Percentiles rank a stretch among this genome's conserved stretches.
Evolutionary conservation across 805 yeast species (phyloP).

Genomic region (Metschnikowia amazonensis): DNA sequence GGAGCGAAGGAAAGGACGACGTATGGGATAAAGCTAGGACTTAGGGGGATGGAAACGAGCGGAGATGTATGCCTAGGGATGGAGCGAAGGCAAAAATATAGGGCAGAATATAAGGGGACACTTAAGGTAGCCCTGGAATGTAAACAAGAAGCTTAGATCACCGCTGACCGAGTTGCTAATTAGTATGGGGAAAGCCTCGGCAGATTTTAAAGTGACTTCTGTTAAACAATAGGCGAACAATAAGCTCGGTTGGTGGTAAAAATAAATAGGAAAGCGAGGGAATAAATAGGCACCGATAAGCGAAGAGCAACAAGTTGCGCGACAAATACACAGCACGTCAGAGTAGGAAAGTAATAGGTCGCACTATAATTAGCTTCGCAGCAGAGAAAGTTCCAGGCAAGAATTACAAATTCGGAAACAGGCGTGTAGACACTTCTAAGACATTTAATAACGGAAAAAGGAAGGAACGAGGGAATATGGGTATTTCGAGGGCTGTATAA

Average conservation of each 20-base stretch:
- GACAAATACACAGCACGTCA: background rate
- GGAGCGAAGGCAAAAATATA: background rate
- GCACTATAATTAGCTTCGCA: slow-evolving; percentile 2
- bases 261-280: slow-evolving; percentile 1
- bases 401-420: background rate
- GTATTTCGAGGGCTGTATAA: background rate
- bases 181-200: background rate
- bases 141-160: background rate
- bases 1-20: background rate
- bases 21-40: background rate
- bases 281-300: slow-evolving; percentile 2
- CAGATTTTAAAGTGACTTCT: background rate
- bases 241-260: background rate
- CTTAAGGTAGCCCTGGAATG: background rate
- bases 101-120: background rate
- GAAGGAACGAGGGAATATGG: background rate
- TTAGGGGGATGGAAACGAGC: background rate
- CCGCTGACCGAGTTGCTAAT: background rate
- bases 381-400: background rate
- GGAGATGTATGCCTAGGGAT: background rate
- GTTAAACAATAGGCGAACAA: background rate
- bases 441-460: background rate
- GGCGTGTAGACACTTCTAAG: background rate
- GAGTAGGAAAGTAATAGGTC: slow-evolving; percentile 1
- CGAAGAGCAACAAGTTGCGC: slow-evolving; percentile 5